Conservation (phyloP, 2,329 filamentous ascomycete genomes). For the Trichoderma koningii region DNA sequence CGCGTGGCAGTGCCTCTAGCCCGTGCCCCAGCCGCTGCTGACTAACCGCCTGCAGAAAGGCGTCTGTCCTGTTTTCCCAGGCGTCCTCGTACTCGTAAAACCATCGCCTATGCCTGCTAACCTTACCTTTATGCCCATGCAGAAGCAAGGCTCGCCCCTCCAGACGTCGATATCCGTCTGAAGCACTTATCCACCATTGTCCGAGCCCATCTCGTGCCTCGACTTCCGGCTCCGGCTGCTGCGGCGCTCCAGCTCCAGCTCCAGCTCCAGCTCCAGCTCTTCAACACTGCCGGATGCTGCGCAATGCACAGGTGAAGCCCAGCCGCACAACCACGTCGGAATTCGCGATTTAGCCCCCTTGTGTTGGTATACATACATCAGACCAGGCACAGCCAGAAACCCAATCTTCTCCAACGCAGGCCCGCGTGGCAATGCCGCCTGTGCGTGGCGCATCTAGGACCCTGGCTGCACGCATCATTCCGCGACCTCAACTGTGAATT, state of each 20-base stretch:
- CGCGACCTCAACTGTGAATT: slow-evolving; percentile 32
- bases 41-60: slow-evolving; percentile 8
- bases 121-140: neutral
- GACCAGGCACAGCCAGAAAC: slow-evolving; percentile 5
- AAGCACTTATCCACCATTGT: slow-evolving; percentile 10
- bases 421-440: slow-evolving; percentile 39
- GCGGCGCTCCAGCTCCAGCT: slow-evolving; percentile 13
- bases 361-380: neutral
- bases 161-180: slow-evolving; percentile 16
- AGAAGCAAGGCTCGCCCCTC: slow-evolving; percentile 15
- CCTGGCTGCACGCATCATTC: slow-evolving; percentile 32
- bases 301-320: slow-evolving; percentile 1
- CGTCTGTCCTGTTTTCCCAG: neutral
- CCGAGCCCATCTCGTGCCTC: slow-evolving; percentile 8
- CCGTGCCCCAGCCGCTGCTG: slow-evolving; percentile 1
- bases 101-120: too few relatives aligned
- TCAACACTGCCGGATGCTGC: slow-evolving; percentile 28
- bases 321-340: neutral
- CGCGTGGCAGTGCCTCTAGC: neutral
- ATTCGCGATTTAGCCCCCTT: neutral
- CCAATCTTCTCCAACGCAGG: slow-evolving; percentile 1
- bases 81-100: slow-evolving; percentile 25
- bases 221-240: neutral
- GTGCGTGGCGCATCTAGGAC: slow-evolving; percentile 34
- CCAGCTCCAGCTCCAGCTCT: slow-evolving; percentile 26